phyloP scores from a whole-genome alignment of 2,329 filamentous ascomycete species.

The Orbilia brochopaga region DNA sequence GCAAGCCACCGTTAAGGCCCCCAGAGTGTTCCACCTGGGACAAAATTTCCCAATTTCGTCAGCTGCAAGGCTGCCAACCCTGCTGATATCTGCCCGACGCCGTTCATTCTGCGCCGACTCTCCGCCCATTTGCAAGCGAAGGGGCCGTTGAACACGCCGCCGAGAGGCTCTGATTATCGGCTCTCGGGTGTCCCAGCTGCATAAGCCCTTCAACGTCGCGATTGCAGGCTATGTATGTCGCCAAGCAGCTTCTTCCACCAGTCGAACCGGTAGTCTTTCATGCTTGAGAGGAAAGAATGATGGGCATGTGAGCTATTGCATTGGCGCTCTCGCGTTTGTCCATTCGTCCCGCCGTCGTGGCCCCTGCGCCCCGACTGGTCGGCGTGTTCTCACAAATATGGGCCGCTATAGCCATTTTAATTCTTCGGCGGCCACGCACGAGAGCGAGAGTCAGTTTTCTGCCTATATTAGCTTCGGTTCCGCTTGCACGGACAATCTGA shows the following conservation, averaged over 20 bases:
- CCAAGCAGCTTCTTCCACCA: too few relatives aligned
- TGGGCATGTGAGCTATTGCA: neutral
- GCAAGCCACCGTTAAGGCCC: constrained; percentile 20
- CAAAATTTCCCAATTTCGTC: constrained; percentile 32
- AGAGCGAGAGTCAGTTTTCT: constrained; percentile 7
- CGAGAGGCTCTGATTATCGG: neutral
- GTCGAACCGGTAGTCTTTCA: too few relatives aligned
- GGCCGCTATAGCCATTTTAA: constrained; percentile 3
- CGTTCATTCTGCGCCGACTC: neutral
- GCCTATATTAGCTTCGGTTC: constrained; percentile 45
- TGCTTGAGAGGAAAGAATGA: neutral
- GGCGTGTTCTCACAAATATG: constrained; percentile 1
- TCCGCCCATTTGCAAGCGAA: neutral
- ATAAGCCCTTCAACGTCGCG: too few relatives aligned
- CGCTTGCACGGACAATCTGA: constrained; percentile 25
- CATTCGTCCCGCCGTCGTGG: neutral
- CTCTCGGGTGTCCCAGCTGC: neutral
- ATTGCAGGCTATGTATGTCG: too few relatives aligned
- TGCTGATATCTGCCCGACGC: neutral
- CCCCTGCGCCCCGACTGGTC: constrained; percentile 25
- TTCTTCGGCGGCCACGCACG: constrained; percentile 3
- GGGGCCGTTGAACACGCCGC: neutral
- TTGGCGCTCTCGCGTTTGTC: neutral
- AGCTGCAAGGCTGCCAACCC: constrained; percentile 16
- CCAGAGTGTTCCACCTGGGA: neutral